A percentile compares a stretch with the other conserved stretches of the same genome.
Conservation (phyloP, 208 protist species). For the Leishmania amazonensis region DNA sequence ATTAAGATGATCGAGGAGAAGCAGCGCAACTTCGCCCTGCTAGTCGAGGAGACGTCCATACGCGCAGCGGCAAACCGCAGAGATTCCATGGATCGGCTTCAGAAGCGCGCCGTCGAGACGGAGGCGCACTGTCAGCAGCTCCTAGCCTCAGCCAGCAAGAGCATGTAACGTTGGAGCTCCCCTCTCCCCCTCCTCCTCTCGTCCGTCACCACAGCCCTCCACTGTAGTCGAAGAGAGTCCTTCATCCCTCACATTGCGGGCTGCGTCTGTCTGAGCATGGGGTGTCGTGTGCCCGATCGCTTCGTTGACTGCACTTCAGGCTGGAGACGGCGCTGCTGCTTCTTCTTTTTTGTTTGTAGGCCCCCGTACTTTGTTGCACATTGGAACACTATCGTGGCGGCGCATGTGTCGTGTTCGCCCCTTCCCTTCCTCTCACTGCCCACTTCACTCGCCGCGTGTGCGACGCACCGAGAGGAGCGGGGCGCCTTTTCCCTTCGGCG, state of each 20-base stretch:
- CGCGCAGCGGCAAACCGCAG: constrained; percentile 42
- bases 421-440: neutral
- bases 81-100: constrained; percentile 54
- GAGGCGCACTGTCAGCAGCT: constrained; percentile 34
- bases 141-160: constrained; percentile 24
- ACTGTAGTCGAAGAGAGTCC: neutral
- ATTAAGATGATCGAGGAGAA: constrained; percentile 78
- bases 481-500: neutral
- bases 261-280: neutral
- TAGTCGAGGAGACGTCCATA: constrained; percentile 69
- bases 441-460: neutral
- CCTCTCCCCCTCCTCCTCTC: too few species aligned
- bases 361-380: neutral
- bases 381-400: neutral
- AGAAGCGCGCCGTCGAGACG: constrained; percentile 51
- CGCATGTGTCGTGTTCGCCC: neutral
- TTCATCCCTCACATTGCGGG: neutral
- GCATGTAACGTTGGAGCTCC: constrained; percentile 22
- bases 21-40: constrained; percentile 60
- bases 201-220: too few species aligned
- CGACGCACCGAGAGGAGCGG: neutral
- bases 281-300: neutral
- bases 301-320: neutral
- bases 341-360: neutral
- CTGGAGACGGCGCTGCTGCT: neutral